Evolutionary conservation across 2,329 filamentous ascomycete species (phyloP), one percentile per base, ranked within the genome.

Genomic region (Aspergillus sp.): DNA sequence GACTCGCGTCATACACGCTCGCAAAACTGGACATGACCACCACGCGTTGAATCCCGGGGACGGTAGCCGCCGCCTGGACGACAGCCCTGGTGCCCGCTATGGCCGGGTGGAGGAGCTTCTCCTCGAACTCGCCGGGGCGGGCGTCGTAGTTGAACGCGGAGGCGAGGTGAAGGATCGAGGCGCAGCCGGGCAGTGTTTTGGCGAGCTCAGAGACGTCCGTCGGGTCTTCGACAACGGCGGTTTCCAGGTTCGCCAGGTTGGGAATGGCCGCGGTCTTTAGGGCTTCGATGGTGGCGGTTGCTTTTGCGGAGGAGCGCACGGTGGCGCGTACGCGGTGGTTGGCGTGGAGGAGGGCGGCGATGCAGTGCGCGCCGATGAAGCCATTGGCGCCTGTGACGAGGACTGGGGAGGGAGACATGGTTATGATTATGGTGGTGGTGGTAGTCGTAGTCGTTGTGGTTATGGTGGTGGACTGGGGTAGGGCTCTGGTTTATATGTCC

Each of bases 91-190:
- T 54, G 2, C 51, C 52, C 12, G 45, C 44, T 8, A 57, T 38
- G 1, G 52, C 51, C 0, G 50, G 52, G 3, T 47, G 39, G 26
- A 56, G 46, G 5, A 55, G 37, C 15, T 52, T 48, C 26, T 47
- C 42, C 29, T 55, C 51, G 30, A 53, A 53, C 15, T 55, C 43
- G 0, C 41, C 43, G 1, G 44, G 44, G 0, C 4, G 19, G 1
- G 45, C 45, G 20, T 52, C 40, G 25, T 53, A 55, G 13, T 22
- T 53, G 11, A 57, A 54, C 2, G 53, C 50, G 26, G 48, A 49
- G 2, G 52, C 52, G 4, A 55, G 35, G 30, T 55, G 51, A 10
- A 54, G 32, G 11, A 47, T 33, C 6, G 41, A 36, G 26, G 44
- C 34, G 15, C 46, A 49, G 12, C 30, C 41, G 2, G 35, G 15